Evolutionary conservation across 2,329 filamentous ascomycete species (phyloP), one percentile per base, ranked within the genome.

Genomic region (Sporothrix protearum): DNA sequence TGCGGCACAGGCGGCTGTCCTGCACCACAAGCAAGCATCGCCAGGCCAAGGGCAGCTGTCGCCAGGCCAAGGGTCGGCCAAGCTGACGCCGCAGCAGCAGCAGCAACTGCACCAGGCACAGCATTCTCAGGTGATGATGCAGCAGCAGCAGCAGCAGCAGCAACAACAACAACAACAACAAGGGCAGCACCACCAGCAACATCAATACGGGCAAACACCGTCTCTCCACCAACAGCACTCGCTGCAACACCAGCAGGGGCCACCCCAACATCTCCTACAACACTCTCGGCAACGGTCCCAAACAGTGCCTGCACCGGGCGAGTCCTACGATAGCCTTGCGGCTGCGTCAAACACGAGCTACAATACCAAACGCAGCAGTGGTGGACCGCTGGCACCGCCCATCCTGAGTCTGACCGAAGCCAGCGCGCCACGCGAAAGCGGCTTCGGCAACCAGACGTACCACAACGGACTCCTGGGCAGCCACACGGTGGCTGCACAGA

Each of bases 1-100:
- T 74, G 92, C 92, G 51, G 92, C 92, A 22, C 92, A 94, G 80
- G 89, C 92, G 10, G 92, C 92, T 71, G 89, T 91, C 77, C 89
- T 92, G 82, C 87, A 87, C 45, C 87, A 90, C 76, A 85, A 87
- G 63, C 55, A 59, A 9, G 55, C 30, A 47, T 47, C 42, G 30
- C 55, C 36, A 39, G 36, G 36, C 3, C 59, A 42, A 63, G 19
- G n/a, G 2, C 33, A 42, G 2, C 3, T 8, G 4, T 22, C n/a
- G 1, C 36, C n/a, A 7, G 59, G 42, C 0, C 71, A 68, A 36
- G 53, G 51, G n/a, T 47, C 68, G 25, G 19, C 71, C 53, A 72
- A 71, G 68, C 64, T 72, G 71, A 68, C 71, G 36, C 74, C 75
- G 8, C 74, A 75, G 30, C 71, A 79, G 76, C 76, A 79, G 73